Evolutionary conservation across 2,329 filamentous ascomycete genomes (phyloP), one percentile per base, ranked within the genome.

Genomic region (Arthrocladium fulminans): DNA sequence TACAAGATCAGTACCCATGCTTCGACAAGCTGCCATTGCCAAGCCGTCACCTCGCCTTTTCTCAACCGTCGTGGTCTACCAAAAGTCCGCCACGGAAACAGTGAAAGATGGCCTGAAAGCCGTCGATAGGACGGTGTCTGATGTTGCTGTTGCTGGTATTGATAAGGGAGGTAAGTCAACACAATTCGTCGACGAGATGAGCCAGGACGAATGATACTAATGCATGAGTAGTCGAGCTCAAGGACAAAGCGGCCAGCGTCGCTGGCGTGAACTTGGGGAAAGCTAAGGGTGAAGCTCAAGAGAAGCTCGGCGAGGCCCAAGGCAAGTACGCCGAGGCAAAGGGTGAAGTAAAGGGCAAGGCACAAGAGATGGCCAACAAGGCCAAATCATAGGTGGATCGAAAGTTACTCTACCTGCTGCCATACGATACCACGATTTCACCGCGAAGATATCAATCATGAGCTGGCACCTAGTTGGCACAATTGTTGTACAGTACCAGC

Each of bases 141-240:
- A 77, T 61, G 73, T 66, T 22, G 73, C 74, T 9, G 74, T 82
- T 19, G 76, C 77, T 65, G 79, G 79, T 39, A 80, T 82, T 52
- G 75, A 83, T 65, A 78, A 72, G 57, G 75, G 76, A 51, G 72
- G 79, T 81, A 74, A 51, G 78, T 72, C 12, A 30, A 15, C 62
- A 25, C 24, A 24, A 27, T 30, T 41, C 35, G 54, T 13, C 20
- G 47, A 29, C 30, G 7, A 13, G 23, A 5, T 2, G 3, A 19
- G 15, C 12, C n/a, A n/a, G 15, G 12, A 39, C 13, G 13, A 17
- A 22, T 13, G 12, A 13, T 6, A n/a, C 22, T 45, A 29, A 37
- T 54, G 51, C 24, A 50, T 30, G 17, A 20, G 20, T 23, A 81
- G 78, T 79, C 58, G 55, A 75, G 65, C 72, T 69, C 37, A 66